Conservation (phyloP, 345 rosid species). For the Eucalyptus grandis region DNA sequence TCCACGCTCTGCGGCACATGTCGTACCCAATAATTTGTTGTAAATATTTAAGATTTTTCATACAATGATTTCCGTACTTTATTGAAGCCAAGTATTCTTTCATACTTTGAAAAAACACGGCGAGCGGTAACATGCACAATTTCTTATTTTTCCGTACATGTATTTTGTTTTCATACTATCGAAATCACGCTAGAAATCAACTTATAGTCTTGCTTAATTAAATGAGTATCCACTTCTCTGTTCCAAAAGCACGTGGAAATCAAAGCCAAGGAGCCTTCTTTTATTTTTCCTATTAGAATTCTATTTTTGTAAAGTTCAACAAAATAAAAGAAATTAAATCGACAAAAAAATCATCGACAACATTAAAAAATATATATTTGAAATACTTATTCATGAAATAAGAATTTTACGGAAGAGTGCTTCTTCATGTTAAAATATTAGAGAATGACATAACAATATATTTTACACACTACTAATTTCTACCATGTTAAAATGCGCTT, state of each 20-base stretch:
- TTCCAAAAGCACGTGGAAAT: background rate
- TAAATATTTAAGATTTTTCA: background rate
- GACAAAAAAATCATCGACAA: background rate
- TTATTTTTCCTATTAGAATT: background rate
- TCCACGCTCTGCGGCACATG: rapidly evolving
- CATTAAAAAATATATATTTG: background rate
- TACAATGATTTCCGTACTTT: background rate
- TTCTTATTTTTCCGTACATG: background rate
- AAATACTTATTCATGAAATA: background rate
- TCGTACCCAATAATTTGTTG: background rate
- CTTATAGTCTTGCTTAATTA: background rate
- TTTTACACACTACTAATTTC: no score
- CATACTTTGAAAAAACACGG: background rate
- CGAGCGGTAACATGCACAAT: background rate
- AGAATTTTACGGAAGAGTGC: background rate
- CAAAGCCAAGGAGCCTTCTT: background rate
- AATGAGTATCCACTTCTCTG: background rate
- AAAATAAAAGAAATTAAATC: background rate
- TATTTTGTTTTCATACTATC: background rate
- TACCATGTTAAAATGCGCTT: background rate
- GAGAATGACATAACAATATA: no score
- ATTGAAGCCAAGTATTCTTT: background rate
- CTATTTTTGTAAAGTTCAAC: background rate
- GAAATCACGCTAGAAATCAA: background rate
- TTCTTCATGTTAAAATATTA: no score